Base-by-base conservation (phyloP, 495 filamentous ascomycete genomes). In the Lasiosphaeria ovina region DNA sequence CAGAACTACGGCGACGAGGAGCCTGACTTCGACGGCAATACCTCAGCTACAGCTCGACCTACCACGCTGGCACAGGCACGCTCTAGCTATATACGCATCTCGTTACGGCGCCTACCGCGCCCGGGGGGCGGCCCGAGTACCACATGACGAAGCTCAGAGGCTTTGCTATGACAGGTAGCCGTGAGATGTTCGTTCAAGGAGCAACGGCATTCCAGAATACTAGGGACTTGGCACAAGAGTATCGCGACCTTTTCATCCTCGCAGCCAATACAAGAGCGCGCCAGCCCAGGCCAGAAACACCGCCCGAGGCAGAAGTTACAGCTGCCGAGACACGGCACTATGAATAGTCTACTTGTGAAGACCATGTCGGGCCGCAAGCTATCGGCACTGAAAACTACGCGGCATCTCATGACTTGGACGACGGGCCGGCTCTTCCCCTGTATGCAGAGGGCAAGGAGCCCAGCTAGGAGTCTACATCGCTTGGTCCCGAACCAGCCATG, bases 51-150 rank as follows among this genome's bases (percentile, higher is more conserved):
- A 76, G 67, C 53, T 69, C 77, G 32, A 75, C 66, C 34, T 82
- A 80, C 55, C 59, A 71, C 35, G 35, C 36, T 17, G 62, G 60
- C 4, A 56, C 4, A n/a, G 62, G 60, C 2, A 56, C 6, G 9
- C 71, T 81, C 34, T 44, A 67, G 56, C 64, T 80, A 60, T 81
- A 72, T 62, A 64, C 70, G 33, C 71, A 70, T 62, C 72, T 81
- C 62, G 51, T 67, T 50, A 69, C 62, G 2, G 57, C 59, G 61
- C 68, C 70, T 48, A 67, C 51, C n/a, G 54, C 8, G 3, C 64
- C 67, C 16, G 67, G 59, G 14, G 61, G 61, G 38, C 59, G 51
- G 58, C 68, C 71, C 6, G 69, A 71, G 56, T 82, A 81, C 61
- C 54, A 73, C 60, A 83, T 79, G 75, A 75, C 64, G 36, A 60